Evolutionary conservation across 495 filamentous ascomycete genomes (phyloP).

Genomic region (Cetradonia linearis): DNA sequence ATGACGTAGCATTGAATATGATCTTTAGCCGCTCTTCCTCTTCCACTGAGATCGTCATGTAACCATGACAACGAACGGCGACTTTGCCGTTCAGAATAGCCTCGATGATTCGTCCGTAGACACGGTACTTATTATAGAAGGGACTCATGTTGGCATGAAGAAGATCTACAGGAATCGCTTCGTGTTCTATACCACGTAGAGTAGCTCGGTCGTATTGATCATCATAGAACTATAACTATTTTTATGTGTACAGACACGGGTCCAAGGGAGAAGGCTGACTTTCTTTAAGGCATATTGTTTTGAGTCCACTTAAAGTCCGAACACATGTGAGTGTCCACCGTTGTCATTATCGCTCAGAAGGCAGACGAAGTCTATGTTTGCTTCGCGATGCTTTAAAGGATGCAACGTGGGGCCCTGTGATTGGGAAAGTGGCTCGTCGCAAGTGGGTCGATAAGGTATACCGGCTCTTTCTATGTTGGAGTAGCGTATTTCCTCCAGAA

Average conservation of each 20-base stretch:
- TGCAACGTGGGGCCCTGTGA: background rate
- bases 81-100: conserved; percentile 18
- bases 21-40: conserved; percentile 1
- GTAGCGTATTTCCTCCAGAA: background rate
- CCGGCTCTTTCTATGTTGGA: background rate
- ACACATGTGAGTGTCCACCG: conserved; percentile 14
- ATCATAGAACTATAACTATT: conserved; percentile 19
- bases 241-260: background rate
- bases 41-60: conserved; percentile 9
- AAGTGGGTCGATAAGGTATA: background rate
- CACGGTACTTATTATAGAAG: conserved; percentile 21
- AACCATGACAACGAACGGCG: conserved; percentile 19
- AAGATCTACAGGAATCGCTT: background rate
- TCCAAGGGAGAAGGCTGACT: background rate
- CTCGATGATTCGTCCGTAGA: conserved; percentile 18
- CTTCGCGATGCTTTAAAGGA: background rate
- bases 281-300: conserved; percentile 18
- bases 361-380: background rate
- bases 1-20: background rate
- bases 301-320: conserved; percentile 15
- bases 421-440: background rate
- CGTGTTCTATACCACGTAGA: background rate
- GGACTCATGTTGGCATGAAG: conserved; percentile 12
- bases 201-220: background rate
- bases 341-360: conserved; percentile 6